phyloP scores from a whole-genome alignment of 306 rosid genomes.

The Quillaja saponaria region DNA sequence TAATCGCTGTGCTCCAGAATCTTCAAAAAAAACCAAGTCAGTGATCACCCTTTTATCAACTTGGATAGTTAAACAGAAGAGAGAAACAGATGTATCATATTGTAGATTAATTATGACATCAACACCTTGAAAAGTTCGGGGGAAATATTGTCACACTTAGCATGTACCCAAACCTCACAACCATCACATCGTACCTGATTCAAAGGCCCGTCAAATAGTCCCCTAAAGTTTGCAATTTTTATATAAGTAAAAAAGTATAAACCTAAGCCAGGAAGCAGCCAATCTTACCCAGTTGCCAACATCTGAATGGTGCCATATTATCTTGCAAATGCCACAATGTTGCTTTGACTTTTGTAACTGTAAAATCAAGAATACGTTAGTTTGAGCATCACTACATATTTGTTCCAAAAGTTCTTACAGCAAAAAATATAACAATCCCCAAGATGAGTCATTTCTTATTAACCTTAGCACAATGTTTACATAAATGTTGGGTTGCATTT shows the following conservation, averaged over 20 bases:
- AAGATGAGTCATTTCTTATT: constrained; percentile 18
- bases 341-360: constrained; percentile 88
- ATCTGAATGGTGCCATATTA: constrained; percentile 92
- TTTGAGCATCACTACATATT: constrained; percentile 18
- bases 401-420: constrained; percentile 16
- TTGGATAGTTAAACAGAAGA: constrained; percentile 21
- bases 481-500: constrained; percentile 48
- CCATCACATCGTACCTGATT: constrained; percentile 92
- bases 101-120: constrained; percentile 20
- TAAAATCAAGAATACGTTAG: constrained; percentile 22
- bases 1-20: constrained; percentile 71
- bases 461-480: constrained; percentile 90
- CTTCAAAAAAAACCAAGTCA: constrained; percentile 47
- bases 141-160: constrained; percentile 80
- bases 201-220: constrained; percentile 34
- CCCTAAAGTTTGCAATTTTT: constrained; percentile 24
- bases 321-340: constrained; percentile 94
- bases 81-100: constrained; percentile 7
- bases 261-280: constrained; percentile 28
- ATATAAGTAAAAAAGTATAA: constrained; percentile 16
- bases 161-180: constrained; percentile 98
- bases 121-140: constrained; percentile 65
- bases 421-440: constrained; percentile 15
- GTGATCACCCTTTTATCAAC: constrained; percentile 19
- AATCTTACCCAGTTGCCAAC: constrained; percentile 95